Evolutionary conservation across 768 basidiomycete species (phyloP).

Genomic region (Hemileccinum rubropunctum): DNA sequence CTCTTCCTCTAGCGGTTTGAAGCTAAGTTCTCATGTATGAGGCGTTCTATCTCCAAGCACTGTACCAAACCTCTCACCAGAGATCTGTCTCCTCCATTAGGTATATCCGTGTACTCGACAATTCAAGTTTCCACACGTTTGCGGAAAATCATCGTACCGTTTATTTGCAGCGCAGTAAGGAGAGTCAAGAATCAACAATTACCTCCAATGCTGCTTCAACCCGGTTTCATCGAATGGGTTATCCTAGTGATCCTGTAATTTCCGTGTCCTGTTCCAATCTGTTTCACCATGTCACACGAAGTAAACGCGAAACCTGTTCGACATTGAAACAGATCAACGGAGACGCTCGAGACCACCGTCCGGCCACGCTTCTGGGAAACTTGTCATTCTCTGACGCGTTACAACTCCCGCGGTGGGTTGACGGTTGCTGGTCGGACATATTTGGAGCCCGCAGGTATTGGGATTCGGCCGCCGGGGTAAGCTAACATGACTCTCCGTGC

Average conservation of each 20-base stretch:
- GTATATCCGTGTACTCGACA: conserved; percentile 46
- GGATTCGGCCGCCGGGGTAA: too few species aligned
- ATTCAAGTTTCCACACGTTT: conserved; percentile 26
- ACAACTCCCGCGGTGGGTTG: too few species aligned
- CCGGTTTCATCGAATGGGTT: conserved; percentile 62
- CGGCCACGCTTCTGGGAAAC: too few species aligned
- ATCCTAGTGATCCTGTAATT: conserved; percentile 72
- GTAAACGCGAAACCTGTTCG: conserved; percentile 46
- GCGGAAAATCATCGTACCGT: conserved; percentile 35
- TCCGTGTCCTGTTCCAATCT: conserved; percentile 52
- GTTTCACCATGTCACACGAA: conserved; percentile 77
- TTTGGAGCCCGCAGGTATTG: too few species aligned
- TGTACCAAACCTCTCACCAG: conserved; percentile 36
- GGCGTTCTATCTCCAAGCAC: conserved; percentile 45
- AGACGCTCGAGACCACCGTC: not conserved
- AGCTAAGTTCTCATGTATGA: conserved; percentile 5
- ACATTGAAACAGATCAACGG: not conserved
- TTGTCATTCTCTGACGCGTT: too few species aligned
- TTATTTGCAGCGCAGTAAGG: conserved; percentile 42
- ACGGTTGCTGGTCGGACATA: too few species aligned
- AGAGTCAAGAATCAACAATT: conserved; percentile 49
- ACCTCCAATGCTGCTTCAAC: conserved; percentile 56
- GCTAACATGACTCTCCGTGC: too few species aligned
- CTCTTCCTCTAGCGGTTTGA: too few species aligned
- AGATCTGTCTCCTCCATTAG: conserved; percentile 1